Evolutionary conservation across 106 monocot species (phyloP).

Genomic region (Posidonia australis): DNA sequence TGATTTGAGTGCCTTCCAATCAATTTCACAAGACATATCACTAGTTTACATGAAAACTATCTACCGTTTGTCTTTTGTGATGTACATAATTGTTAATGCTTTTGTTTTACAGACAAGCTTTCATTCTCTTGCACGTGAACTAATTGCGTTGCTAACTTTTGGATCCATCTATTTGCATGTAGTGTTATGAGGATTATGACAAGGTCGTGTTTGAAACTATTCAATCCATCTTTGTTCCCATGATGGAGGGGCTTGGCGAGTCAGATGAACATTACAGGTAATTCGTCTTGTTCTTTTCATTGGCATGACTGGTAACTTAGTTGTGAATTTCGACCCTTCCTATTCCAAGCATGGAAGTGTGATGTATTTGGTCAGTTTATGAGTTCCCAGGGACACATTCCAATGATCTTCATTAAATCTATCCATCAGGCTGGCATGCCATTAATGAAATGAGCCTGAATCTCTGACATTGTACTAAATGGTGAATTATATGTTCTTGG

Average conservation of each 20-base stretch:
- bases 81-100: no score
- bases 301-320: not conserved
- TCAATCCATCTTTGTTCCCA: slow-evolving; percentile 64
- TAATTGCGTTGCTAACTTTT: not conserved
- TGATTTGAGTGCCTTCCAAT: slow-evolving; percentile 6
- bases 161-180: not conserved
- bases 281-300: not conserved
- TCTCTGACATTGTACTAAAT: no score
- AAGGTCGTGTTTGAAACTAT: slow-evolving; percentile 49
- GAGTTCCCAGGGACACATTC: no score
- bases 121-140: not conserved
- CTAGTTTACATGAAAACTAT: no score
- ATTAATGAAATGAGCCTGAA: not conserved
- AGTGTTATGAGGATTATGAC: slow-evolving; percentile 30
- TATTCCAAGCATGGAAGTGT: not conserved
- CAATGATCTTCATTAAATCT: no score
- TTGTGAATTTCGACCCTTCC: not conserved
- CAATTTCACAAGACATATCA: not conserved
- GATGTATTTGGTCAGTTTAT: no score
- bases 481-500: not conserved
- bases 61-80: no score
- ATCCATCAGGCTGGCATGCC: not conserved
- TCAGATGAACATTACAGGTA: slow-evolving; percentile 29
- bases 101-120: no score
- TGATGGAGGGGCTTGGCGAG: slow-evolving; percentile 45